Evolutionary conservation across 768 basidiomycete species (phyloP), one percentile per base, ranked within the genome.

Genomic region (Podaxis sp.): DNA sequence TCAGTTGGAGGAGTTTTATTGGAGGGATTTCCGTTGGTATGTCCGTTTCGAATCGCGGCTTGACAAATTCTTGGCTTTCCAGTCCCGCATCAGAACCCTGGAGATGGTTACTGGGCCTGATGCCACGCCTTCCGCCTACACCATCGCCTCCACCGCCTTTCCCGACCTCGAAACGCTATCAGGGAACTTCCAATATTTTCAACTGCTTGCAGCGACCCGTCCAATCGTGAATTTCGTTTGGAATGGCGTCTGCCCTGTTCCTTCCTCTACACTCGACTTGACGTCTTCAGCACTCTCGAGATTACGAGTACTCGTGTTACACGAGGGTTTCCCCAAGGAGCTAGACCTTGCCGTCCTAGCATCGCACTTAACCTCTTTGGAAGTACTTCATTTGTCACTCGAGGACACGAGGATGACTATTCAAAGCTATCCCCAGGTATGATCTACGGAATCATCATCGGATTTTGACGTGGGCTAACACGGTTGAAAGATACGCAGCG

Each of bases 11-110:
- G 55, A 36, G 23, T 46, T 57, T 5, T 57, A 44, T 11, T 57
- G 55, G 55, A 57, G 55, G 27, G 55, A 57, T 21, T 57, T 57
- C 55, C 55, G 55, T n/a, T 57, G 55, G 55, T 57, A 57, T 57
- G 32, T 57, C 27, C 25, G 14, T n/a, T 6, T 46, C 21, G 16
- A 46, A 35, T 27, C 55, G 5, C 42, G 35, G 10, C 44, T 57
- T 11, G 44, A 46, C 23, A 35, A 57, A 9, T 35, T 57, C 42
- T 28, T 57, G 16, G 55, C 55, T 35, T 28, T 16, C 3, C 55
- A 57, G 21, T 5, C 42, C 27, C 55, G 32, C 16, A 46, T 57
- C 55, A 27, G 28, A 18, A 57, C 55, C 13, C 18, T 57, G 14
- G 55, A 57, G 18, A 46, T 57, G n/a, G 55, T 47, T 16, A 28